Evolutionary conservation across 1,284 basidiomycete genomes (phyloP), one percentile per base, ranked within the genome.

Genomic region (Rhodotorula sp.): DNA sequence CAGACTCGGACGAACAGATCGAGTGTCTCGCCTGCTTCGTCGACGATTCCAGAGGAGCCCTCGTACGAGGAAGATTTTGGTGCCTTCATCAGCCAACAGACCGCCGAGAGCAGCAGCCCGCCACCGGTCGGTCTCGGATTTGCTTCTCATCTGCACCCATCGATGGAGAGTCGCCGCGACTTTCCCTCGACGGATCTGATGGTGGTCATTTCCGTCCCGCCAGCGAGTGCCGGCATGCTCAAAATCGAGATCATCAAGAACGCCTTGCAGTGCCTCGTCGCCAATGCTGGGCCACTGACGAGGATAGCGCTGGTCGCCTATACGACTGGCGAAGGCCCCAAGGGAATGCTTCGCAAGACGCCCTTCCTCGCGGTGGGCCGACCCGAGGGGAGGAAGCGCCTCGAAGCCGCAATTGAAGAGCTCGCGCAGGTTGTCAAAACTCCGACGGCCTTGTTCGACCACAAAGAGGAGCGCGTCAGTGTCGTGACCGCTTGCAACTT

Each of bases 401-500:
- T 97, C 49, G 85, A 86, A 67, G 86, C 85, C 77, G 93, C 95
- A 79, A 84, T 96, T 49, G 87, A 91, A 60, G 87, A 87, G 75
- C 85, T 91, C 44, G 87, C 80, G 67, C 85, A 81, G 1, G 72
- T 70, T 12, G 76, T 77, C 1, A 62, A 73, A 78, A 83, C 77
- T 15, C 83, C 83, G 17, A 77, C 79, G 15, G 77, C 88, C 89
- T 78, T 95, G n/a, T 83, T 87, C 66, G 87, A 87, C 10, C 86
- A 86, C 68, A 88, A 88, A 76, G 93, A 96, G 30, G 93, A 95
- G 81, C 90, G 91, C 80, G 91, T 91, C 22, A 93, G 95, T 79
- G 93, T 97, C n/a, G 91, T 95, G 20, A 94, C 93, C 12, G 95
- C 93, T 24, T 90, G 95, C 70, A 97, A 97, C 49, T 55, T 77